A percentile compares a stretch with the other conserved stretches of the same genome.
Evolutionary conservation across 1,139 yeast genomes (phyloP).

Genomic region (Meyerozyma carpophila): DNA sequence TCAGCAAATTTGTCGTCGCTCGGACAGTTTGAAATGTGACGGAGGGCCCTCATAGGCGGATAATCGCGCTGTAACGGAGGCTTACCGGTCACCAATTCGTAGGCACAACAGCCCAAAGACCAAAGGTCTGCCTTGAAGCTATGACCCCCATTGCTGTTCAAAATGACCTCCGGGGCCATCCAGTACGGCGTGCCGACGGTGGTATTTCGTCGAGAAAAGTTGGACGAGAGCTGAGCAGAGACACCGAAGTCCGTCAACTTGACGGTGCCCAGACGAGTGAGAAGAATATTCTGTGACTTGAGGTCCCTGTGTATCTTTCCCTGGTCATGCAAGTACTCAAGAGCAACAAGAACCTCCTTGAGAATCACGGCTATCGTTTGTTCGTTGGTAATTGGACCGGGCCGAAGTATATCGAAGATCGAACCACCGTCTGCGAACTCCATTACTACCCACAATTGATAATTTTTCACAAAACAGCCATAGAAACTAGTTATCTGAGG

Average conservation of each 20-base stretch:
- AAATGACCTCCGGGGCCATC: constrained; percentile 98
- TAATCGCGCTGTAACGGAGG: constrained; percentile 74
- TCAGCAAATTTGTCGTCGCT: constrained; percentile 28
- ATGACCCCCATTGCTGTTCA: constrained; percentile 72
- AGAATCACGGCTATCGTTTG: constrained; percentile 50
- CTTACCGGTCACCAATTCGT: constrained; percentile 74
- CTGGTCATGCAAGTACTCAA: constrained; percentile 65
- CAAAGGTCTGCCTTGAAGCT: constrained; percentile 89
- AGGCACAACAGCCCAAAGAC: constrained; percentile 91
- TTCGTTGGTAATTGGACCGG: constrained; percentile 51
- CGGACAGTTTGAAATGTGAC: constrained; percentile 38
- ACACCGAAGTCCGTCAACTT: constrained; percentile 97
- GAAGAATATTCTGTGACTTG: constrained; percentile 75
- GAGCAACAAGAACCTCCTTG: constrained; percentile 59
- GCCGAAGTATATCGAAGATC: constrained; percentile 57
- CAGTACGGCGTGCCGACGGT: constrained; percentile 98
- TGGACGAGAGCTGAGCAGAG: constrained; percentile 79
- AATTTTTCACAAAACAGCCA: constrained; percentile 78
- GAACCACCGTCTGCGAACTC: constrained; percentile 86
- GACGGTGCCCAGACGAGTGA: constrained; percentile 68
- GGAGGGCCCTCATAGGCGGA: constrained; percentile 73
- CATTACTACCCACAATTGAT: constrained; percentile 82
- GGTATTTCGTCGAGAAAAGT: constrained; percentile 72
- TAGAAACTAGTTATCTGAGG: constrained; percentile 68
- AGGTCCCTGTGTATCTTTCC: constrained; percentile 86